Evolutionary conservation across 805 yeast genomes (phyloP).

Genomic region (Diddensiella caesifluorescens): DNA sequence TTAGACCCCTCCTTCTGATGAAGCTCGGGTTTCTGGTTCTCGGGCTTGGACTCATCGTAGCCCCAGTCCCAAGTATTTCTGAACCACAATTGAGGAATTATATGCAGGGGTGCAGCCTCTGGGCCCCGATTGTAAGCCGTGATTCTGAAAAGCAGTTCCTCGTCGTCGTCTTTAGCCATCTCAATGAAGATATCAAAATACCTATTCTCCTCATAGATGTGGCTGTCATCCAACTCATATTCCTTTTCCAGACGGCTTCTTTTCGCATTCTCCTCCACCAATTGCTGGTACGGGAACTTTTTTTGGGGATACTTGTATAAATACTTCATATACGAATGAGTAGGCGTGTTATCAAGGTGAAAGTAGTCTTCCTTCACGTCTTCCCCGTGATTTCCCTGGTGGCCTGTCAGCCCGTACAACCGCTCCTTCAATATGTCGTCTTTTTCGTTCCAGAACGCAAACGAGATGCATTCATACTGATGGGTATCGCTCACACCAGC

Average conservation of each 20-base stretch:
- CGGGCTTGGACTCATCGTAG: slow-evolving; percentile 33
- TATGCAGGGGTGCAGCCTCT: slow-evolving; percentile 81
- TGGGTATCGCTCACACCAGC: slow-evolving; percentile 86
- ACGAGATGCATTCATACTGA: slow-evolving; percentile 66
- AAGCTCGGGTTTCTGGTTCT: slow-evolving; percentile 8
- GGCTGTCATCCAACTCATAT: slow-evolving; percentile 79
- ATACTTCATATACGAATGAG: slow-evolving; percentile 89
- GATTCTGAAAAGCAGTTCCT: slow-evolving; percentile 73
- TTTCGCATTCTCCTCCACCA: slow-evolving; percentile 60
- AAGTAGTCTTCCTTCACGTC: slow-evolving; percentile 68
- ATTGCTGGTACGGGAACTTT: slow-evolving; percentile 73
- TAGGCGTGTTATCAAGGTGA: slow-evolving; percentile 85
- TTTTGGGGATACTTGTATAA: slow-evolving; percentile 88
- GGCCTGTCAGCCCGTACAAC: slow-evolving; percentile 82
- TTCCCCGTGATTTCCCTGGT: slow-evolving; percentile 94
- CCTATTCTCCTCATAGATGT: slow-evolving; percentile 53
- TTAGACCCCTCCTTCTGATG: slow-evolving; percentile 9
- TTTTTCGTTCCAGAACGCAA: slow-evolving; percentile 89
- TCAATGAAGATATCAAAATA: slow-evolving; percentile 88
- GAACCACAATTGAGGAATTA: slow-evolving; percentile 76
- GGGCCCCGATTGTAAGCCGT: slow-evolving; percentile 84
- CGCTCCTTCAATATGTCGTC: slow-evolving; percentile 83
- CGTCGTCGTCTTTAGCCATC: slow-evolving; percentile 81
- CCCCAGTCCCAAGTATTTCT: slow-evolving; percentile 97
- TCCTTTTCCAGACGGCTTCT: slow-evolving; percentile 66